These are phyloP conservation scores for Schizophyllum amplum DNA, from an alignment of 1,284 basidiomycete species.

Conservation along the genomic window DNA sequence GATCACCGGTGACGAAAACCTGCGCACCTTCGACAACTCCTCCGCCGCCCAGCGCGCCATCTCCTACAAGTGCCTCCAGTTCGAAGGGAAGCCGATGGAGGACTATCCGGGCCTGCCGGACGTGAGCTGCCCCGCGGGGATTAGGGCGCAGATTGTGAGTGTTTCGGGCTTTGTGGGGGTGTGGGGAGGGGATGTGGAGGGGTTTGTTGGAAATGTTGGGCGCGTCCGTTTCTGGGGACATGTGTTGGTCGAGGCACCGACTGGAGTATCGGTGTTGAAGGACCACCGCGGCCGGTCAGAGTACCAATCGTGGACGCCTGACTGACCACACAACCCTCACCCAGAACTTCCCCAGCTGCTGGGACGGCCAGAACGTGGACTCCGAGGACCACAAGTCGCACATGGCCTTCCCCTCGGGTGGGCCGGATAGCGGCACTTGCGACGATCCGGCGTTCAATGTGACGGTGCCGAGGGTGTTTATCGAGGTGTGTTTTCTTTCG, in stretches of 20 bases:
- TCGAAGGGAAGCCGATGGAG: conserved; percentile 18
- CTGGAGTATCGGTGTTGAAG: no score
- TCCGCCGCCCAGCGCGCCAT: conserved; percentile 31
- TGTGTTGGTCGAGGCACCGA: no score
- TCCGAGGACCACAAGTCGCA: conserved; percentile 35
- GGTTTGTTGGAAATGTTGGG: no score
- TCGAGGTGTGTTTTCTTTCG: conserved; percentile 25
- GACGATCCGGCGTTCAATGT: conserved; percentile 33
- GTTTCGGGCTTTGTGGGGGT: background rate
- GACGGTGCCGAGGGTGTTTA: conserved; percentile 35
- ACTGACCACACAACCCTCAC: background rate
- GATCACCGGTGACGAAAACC: conserved; percentile 28
- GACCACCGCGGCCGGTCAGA: no score
- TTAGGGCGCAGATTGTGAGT: conserved; percentile 32
- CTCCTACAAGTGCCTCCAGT: conserved; percentile 33
- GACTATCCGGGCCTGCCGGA: conserved; percentile 16
- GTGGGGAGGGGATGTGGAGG: conserved; percentile 1
- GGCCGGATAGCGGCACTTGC: conserved; percentile 38
- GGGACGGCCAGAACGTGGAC: conserved; percentile 35
- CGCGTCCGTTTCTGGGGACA: no score
- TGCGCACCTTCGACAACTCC: conserved; percentile 26
- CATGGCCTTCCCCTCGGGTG: conserved; percentile 33
- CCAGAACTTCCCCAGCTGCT: conserved; percentile 33
- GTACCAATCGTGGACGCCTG: background rate
- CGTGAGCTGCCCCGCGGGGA: conserved; percentile 27